These are phyloP conservation scores for Phytophthora hibernalis DNA, from an alignment of 352 stramenopile genomes.

Conservation along the genomic window DNA sequence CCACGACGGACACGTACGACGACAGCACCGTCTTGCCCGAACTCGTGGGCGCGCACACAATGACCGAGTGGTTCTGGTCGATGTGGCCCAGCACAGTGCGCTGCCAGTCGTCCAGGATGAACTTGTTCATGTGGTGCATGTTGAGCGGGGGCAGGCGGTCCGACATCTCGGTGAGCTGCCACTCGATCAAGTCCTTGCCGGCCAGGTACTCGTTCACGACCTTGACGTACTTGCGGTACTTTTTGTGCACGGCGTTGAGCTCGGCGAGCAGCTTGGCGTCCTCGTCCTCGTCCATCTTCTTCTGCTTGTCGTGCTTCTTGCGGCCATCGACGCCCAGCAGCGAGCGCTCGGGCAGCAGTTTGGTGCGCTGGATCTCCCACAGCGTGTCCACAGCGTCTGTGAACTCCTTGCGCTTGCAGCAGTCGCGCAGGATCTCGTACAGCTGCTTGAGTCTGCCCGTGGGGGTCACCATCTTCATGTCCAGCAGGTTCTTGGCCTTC, in stretches of 20 bases:
- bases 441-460: slow-evolving; percentile 84
- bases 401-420: slow-evolving; percentile 87
- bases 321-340: slow-evolving; percentile 43
- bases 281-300: slow-evolving; percentile 80
- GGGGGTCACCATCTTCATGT: slow-evolving; percentile 89
- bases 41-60: slow-evolving; percentile 98
- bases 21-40: slow-evolving; percentile 97
- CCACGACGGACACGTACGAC: slow-evolving; percentile 85
- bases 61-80: slow-evolving; percentile 95
- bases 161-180: slow-evolving; percentile 89
- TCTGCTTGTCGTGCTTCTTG: slow-evolving; percentile 79
- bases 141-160: slow-evolving; percentile 86
- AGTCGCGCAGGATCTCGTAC: slow-evolving; percentile 87
- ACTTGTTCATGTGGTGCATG: slow-evolving; percentile 93
- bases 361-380: slow-evolving; percentile 87
- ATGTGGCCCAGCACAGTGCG: slow-evolving; percentile 95
- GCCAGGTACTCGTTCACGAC: slow-evolving; percentile 72
- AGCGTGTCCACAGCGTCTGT: slow-evolving; percentile 88
- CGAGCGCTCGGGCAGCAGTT: slow-evolving; percentile 61
- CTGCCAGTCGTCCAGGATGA: slow-evolving; percentile 98
- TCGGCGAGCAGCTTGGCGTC: slow-evolving; percentile 71
- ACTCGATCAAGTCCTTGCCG: slow-evolving; percentile 83
- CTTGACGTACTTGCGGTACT: slow-evolving; percentile 91
- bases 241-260: slow-evolving; percentile 82
- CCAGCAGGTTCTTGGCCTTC: slow-evolving; percentile 78